phyloP scores from a whole-genome alignment of 2,329 filamentous ascomycete species.

The Rutstroemia sp. region DNA sequence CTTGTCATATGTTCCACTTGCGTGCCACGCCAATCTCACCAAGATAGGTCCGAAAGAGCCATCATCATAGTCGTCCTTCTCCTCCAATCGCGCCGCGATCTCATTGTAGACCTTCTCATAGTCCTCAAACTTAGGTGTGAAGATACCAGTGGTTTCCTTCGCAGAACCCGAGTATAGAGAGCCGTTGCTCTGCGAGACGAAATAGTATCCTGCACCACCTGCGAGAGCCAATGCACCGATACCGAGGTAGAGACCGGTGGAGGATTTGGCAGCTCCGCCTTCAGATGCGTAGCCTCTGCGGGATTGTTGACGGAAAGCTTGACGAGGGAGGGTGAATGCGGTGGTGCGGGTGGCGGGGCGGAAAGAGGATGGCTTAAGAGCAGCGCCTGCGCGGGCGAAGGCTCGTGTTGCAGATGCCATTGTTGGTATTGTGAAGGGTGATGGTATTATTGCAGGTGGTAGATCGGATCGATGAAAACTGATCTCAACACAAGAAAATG shows the following conservation, averaged over 20 bases:
- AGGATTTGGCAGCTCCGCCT: conserved; percentile 45
- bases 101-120: conserved; percentile 95
- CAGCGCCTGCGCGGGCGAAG: conserved; percentile 33
- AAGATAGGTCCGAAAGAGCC: conserved; percentile 92
- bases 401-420: conserved; percentile 27
- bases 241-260: conserved; percentile 46
- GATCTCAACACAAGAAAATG: no score
- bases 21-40: conserved; percentile 88
- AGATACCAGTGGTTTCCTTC: conserved; percentile 41
- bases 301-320: conserved; percentile 65
- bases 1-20: conserved; percentile 85
- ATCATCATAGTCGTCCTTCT: conserved; percentile 93
- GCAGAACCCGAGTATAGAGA: conserved; percentile 29
- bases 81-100: conserved; percentile 70
- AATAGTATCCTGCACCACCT: conserved; percentile 59
- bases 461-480: neutral
- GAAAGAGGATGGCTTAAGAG: conserved; percentile 32
- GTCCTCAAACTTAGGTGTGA: conserved; percentile 73
- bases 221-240: conserved; percentile 53
- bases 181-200: conserved; percentile 50
- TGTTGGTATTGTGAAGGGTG: neutral
- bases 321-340: conserved; percentile 53
- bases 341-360: conserved; percentile 49
- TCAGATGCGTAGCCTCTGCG: conserved; percentile 76
- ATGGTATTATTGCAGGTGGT: conserved; percentile 8